phyloP scores from a whole-genome alignment of 169 alveolate genomes.

The Plasmodium gaboni region DNA sequence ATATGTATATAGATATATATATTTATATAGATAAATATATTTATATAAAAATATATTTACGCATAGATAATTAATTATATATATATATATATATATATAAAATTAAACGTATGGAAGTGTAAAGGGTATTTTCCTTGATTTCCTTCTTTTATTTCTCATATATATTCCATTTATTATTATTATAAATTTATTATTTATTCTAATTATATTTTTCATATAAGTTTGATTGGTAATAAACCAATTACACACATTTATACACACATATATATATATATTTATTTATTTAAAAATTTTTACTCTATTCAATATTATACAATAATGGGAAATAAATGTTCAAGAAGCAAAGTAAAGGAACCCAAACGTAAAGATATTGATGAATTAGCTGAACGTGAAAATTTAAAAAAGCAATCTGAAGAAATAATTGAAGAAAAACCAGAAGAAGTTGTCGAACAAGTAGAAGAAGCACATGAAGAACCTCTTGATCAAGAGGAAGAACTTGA shows the following conservation, averaged over 20 bases:
- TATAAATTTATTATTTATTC: neutral
- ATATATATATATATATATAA: neutral
- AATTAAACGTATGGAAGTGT: neutral
- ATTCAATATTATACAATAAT: conserved; percentile 32
- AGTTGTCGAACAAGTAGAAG: conserved; percentile 36
- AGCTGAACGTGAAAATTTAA: conserved; percentile 49
- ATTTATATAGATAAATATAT: neutral
- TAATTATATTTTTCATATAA: neutral
- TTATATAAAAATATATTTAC: conserved; percentile 2
- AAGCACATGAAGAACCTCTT: conserved; percentile 55
- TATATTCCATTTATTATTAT: neutral
- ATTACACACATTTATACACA: no score
- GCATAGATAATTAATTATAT: neutral
- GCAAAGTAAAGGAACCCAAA: conserved; percentile 82
- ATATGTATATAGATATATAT: conserved; percentile 7
- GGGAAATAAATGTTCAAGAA: conserved; percentile 76
- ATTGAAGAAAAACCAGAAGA: conserved; percentile 66
- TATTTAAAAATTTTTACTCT: neutral
- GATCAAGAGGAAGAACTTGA: conserved; percentile 47
- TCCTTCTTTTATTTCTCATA: neutral
- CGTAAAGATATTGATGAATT: conserved; percentile 81
- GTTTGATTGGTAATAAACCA: no score
- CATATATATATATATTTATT: no score
- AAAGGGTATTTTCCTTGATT: conserved; percentile 4
- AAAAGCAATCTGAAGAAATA: conserved; percentile 35